Conservation (phyloP, 352 stramenopile genomes). For the Globisporangium orthogonon region DNA sequence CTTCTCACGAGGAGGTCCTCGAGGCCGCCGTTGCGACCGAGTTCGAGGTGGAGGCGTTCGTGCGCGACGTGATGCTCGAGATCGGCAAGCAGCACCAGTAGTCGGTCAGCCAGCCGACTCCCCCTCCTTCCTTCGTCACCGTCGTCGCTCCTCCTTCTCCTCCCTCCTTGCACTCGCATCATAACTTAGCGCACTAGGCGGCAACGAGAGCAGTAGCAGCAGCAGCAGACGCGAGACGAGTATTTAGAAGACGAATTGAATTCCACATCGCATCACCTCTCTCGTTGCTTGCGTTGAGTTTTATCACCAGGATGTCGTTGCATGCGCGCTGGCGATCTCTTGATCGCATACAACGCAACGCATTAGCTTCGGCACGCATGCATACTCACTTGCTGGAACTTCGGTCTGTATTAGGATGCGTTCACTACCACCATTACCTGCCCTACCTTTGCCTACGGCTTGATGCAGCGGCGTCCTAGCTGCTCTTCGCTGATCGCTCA, state of each 20-base stretch:
- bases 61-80: constrained; percentile 36
- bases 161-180: background rate
- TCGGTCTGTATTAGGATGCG: too few relatives aligned
- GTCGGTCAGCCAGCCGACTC: background rate
- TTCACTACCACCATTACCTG: too few relatives aligned
- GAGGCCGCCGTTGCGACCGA: constrained; percentile 81
- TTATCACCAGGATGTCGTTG: too few relatives aligned
- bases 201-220: background rate
- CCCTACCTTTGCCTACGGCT: too few relatives aligned
- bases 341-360: too few relatives aligned
- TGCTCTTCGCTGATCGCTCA: constrained; percentile 34
- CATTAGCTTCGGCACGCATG: too few relatives aligned
- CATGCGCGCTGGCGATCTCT: too few relatives aligned
- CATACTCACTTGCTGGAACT: too few relatives aligned
- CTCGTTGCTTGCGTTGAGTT: background rate
- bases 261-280: background rate
- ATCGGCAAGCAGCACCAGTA: constrained; percentile 31
- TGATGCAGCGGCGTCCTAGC: background rate
- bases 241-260: background rate
- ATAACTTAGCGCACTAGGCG: constrained; percentile 1
- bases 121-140: background rate
- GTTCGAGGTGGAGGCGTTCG: constrained; percentile 40
- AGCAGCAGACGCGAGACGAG: background rate
- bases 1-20: constrained; percentile 92
- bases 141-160: background rate